Evolutionary conservation across 2,329 filamentous ascomycete genomes (phyloP).

Genomic region (Juglanconis juglandina): DNA sequence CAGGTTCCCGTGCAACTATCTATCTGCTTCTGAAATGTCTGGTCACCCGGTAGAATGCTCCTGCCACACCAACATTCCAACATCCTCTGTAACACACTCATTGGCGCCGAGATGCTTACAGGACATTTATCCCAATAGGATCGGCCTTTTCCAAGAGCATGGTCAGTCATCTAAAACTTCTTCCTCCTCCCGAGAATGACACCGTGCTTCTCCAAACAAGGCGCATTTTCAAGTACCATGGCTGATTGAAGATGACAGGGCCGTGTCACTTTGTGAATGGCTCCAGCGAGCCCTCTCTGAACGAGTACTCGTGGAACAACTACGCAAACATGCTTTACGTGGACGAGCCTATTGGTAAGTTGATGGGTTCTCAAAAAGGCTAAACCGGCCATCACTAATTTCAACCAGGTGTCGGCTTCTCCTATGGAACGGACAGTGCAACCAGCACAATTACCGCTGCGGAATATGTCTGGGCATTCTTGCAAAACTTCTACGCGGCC

Average conservation of each 20-base stretch:
- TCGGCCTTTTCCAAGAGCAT: constrained; percentile 40
- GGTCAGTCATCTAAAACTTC: constrained; percentile 17
- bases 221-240: no score
- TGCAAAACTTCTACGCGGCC: constrained; percentile 59
- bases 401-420: constrained; percentile 29
- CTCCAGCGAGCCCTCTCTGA: constrained; percentile 35
- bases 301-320: constrained; percentile 41
- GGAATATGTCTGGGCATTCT: constrained; percentile 51
- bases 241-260: constrained; percentile 13
- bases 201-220: background rate
- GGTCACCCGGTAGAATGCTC: no score
- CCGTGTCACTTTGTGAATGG: constrained; percentile 41
- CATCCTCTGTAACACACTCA: no score
- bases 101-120: background rate
- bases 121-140: background rate
- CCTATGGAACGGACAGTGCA: constrained; percentile 33
- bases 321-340: constrained; percentile 41
- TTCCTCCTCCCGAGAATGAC: background rate
- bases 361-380: accelerated
- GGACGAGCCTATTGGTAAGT: constrained; percentile 29
- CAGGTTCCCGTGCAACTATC: no score
- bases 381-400: background rate
- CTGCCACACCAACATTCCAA: no score
- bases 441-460: constrained; percentile 44
- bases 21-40: no score